Evolutionary conservation across 352 stramenopile genomes (phyloP).

Genomic region (Pythium rishiriense): DNA sequence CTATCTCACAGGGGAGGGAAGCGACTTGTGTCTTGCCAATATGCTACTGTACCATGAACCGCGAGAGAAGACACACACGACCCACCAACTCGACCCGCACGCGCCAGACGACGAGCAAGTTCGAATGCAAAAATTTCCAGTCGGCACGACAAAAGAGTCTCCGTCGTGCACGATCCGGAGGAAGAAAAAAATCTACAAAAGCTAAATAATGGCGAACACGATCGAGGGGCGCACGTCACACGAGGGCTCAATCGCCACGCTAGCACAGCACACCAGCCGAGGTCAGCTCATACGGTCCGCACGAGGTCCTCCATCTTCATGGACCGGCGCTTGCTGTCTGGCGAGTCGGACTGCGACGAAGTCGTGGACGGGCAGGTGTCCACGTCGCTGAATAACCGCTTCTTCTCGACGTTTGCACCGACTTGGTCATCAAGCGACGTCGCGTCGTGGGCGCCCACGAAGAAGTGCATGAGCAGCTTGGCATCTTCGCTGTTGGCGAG

Average conservation of each 20-base stretch:
- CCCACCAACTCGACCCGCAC: neutral
- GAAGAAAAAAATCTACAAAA: conserved; percentile 25
- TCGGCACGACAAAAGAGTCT: neutral
- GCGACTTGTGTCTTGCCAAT: neutral
- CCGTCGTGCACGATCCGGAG: neutral
- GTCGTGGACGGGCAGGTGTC: conserved; percentile 24
- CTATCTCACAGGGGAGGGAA: conserved; percentile 10
- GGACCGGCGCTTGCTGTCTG: conserved; percentile 45
- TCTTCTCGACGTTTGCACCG: conserved; percentile 49
- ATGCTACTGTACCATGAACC: conserved; percentile 20
- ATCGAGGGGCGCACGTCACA: neutral
- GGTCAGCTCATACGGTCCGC: conserved; percentile 22
- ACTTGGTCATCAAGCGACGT: conserved; percentile 27
- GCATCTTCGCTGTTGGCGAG: conserved; percentile 64
- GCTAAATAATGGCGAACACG: conserved; percentile 24
- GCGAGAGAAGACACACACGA: neutral
- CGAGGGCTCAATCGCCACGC: neutral
- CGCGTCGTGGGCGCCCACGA: conserved; percentile 52
- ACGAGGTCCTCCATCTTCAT: conserved; percentile 44
- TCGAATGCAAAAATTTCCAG: conserved; percentile 10
- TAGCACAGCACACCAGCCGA: neutral
- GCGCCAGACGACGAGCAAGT: neutral
- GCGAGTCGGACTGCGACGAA: conserved; percentile 12
- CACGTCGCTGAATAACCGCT: conserved; percentile 49
- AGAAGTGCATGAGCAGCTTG: conserved; percentile 78